Percentiles rank a stretch among this genome's conserved stretches.
Conservation (phyloP, 371 early-diverging fungal genomes). For the Rhizopus stolonifer region DNA sequence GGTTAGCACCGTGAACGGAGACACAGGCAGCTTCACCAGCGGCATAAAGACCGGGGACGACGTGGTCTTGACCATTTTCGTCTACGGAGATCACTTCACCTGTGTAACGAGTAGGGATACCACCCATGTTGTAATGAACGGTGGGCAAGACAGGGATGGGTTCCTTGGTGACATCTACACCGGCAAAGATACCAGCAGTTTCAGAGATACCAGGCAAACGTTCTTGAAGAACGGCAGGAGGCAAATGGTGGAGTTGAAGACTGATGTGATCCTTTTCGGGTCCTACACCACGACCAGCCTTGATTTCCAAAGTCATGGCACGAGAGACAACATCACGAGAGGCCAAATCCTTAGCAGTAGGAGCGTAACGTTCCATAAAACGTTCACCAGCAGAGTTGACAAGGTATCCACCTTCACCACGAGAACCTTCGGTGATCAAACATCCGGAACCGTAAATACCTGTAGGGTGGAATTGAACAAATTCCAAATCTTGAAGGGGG, state of each 20-base stretch:
- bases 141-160: constrained; percentile 99
- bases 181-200: constrained; percentile 96
- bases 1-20: constrained; percentile 97
- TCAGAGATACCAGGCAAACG: constrained; percentile 98
- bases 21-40: constrained; percentile 94
- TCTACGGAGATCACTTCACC: constrained; percentile 89
- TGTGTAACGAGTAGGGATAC: constrained; percentile 96
- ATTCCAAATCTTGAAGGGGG: constrained; percentile 95
- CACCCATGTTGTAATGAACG: constrained; percentile 99
- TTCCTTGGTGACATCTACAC: constrained; percentile 98
- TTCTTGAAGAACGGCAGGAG: constrained; percentile 88
- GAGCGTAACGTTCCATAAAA: constrained; percentile 99
- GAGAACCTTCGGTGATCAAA: constrained; percentile 95
- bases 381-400: constrained; percentile 92
- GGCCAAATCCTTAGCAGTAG: constrained; percentile 97
- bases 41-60: constrained; percentile 93
- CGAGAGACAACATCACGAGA: constrained; percentile 98
- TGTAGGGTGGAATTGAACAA: constrained; percentile 98
- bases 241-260: constrained; percentile 95
- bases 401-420: constrained; percentile 96
- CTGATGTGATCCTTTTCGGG: constrained; percentile 95
- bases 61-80: constrained; percentile 73
- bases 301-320: constrained; percentile 97
- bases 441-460: constrained; percentile 98
- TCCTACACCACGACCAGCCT: constrained; percentile 97